Evolutionary conservation across 139 green algal genomes (phyloP).

Genomic region (Chlamydomonas applanata): DNA sequence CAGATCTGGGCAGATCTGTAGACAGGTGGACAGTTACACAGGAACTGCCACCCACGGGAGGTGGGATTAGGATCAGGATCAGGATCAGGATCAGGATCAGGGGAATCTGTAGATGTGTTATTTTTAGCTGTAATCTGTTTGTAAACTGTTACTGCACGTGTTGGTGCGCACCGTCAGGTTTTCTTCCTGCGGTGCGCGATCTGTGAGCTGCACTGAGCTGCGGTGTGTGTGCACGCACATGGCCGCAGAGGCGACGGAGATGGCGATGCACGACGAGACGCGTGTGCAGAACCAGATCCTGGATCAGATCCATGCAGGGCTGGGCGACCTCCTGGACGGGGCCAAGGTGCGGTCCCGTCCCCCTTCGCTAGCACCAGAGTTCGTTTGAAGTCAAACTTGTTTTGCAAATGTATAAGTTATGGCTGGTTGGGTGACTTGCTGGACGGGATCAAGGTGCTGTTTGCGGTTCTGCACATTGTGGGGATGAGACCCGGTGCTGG

Average conservation of each 20-base stretch:
- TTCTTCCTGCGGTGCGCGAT: not conserved
- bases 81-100: not conserved
- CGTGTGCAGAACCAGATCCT: slow-evolving; percentile 38
- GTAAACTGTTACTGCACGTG: not conserved
- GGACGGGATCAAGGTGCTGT: too few species aligned
- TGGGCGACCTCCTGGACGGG: slow-evolving; percentile 28
- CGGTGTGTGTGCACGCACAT: not conserved
- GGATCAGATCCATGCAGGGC: slow-evolving; percentile 27
- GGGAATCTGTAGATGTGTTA: not conserved
- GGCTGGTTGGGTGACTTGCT: too few species aligned
- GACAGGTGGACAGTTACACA: too few species aligned
- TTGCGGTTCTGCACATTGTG: too few species aligned
- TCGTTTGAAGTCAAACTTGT: not conserved
- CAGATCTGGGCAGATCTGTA: too few species aligned
- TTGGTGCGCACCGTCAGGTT: not conserved
- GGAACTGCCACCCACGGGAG: too few species aligned
- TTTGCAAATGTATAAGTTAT: not conserved
- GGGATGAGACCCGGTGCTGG: too few species aligned
- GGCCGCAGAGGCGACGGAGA: slow-evolving; percentile 16
- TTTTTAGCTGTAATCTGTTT: too few species aligned
- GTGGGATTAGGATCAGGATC: not conserved
- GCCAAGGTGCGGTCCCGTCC: slow-evolving; percentile 25
- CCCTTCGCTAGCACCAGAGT: not conserved
- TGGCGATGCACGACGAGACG: slow-evolving; percentile 30
- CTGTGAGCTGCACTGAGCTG: too few species aligned